These are phyloP conservation scores for Erodium trifolium DNA, from an alignment of 441 rosid genomes.

Conservation along the genomic window DNA sequence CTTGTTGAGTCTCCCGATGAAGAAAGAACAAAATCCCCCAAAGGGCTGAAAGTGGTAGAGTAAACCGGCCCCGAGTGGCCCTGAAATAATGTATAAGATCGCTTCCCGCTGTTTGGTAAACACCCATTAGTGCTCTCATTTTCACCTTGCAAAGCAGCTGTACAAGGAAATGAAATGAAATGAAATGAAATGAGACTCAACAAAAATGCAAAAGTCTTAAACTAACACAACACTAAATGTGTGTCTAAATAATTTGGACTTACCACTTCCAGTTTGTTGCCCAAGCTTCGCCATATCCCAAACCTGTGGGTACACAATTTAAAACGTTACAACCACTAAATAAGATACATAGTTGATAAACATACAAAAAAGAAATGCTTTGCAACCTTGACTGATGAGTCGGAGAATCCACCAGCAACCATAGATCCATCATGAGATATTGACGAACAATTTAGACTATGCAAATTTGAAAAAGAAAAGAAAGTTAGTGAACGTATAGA, in stretches of 20 bases:
- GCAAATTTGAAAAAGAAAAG: background rate
- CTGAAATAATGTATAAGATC: conserved; percentile 60
- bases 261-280: conserved; percentile 56
- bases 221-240: background rate
- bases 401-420: conserved; percentile 96
- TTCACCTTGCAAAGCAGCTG: conserved; percentile 78
- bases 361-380: background rate
- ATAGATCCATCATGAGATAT: conserved; percentile 91
- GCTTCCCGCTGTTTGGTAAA: conserved; percentile 39
- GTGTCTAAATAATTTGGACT: conserved; percentile 20
- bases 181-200: background rate
- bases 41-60: conserved; percentile 80
- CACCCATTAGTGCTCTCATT: conserved; percentile 48
- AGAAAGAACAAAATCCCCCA: conserved; percentile 84
- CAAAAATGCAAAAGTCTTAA: background rate
- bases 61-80: conserved; percentile 97
- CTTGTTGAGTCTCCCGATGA: conserved; percentile 89
- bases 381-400: conserved; percentile 83
- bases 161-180: background rate
- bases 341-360: conserved; percentile 12
- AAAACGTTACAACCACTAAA: conserved; percentile 25
- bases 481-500: conserved; percentile 10
- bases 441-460: conserved; percentile 9
- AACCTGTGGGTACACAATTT: conserved; percentile 36
- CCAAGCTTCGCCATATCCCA: conserved; percentile 99